Conservation (phyloP, 2,329 filamentous ascomycete genomes). For the Ceratocystis variospora region DNA sequence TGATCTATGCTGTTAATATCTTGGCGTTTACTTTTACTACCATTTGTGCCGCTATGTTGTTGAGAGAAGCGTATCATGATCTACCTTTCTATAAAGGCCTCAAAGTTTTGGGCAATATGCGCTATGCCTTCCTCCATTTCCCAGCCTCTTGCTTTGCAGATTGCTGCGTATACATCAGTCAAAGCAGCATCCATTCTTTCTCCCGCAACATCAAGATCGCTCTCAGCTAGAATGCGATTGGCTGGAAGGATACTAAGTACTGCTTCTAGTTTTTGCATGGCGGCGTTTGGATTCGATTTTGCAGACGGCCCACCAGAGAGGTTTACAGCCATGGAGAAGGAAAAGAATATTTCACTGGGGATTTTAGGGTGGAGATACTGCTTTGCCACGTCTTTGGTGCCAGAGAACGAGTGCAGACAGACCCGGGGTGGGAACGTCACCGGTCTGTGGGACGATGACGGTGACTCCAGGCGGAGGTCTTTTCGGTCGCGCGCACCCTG, state of each 20-base stretch:
- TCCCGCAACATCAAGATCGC: slow-evolving; percentile 75
- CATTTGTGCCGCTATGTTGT: not conserved
- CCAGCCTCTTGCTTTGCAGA: slow-evolving; percentile 74
- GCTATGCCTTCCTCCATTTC: slow-evolving; percentile 53
- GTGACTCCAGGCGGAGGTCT: not conserved
- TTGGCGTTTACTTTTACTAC: not conserved
- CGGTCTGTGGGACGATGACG: not conserved
- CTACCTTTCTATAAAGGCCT: slow-evolving; percentile 42
- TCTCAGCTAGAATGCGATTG: slow-evolving; percentile 71
- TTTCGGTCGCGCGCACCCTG: not conserved
- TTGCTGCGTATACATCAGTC: slow-evolving; percentile 58
- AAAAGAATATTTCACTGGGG: slow-evolving; percentile 70
- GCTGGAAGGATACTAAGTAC: slow-evolving; percentile 63
- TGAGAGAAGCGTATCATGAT: not conserved
- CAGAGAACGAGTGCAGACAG: slow-evolving; percentile 89
- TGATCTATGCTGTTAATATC: not conserved
- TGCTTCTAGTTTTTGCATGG: slow-evolving; percentile 38
- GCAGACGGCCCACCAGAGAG: slow-evolving; percentile 27
- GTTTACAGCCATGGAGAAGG: slow-evolving; percentile 77
- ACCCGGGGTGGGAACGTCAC: slow-evolving; percentile 63
- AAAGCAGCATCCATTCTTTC: slow-evolving; percentile 63
- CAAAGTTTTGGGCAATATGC: slow-evolving; percentile 61
- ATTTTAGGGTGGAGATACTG: slow-evolving; percentile 64
- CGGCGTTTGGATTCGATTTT: not conserved
- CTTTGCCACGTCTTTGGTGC: slow-evolving; percentile 56